phyloP scores from a whole-genome alignment of 2,329 filamentous ascomycete genomes.

The Aspergillus sp. region DNA sequence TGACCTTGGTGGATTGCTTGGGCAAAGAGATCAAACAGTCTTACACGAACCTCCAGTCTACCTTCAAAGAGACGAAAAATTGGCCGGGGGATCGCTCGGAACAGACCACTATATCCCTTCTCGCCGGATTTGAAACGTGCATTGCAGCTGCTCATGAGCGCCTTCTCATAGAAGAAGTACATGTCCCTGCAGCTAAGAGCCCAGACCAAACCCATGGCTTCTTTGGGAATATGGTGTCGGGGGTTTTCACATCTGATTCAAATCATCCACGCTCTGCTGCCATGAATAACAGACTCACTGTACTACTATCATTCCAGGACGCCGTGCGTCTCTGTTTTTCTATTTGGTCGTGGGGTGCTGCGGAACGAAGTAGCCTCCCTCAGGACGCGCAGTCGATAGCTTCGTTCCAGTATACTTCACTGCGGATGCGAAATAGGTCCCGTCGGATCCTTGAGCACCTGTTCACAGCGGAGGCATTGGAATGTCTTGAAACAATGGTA shows the following conservation, averaged over 20 bases:
- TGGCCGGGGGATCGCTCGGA: conserved; percentile 54
- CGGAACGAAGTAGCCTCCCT: conserved; percentile 37
- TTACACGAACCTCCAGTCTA: conserved; percentile 66
- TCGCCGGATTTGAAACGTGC: conserved; percentile 92
- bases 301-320: conserved; percentile 95
- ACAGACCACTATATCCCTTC: conserved; percentile 67
- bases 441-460: conserved; percentile 87
- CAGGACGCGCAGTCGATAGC: conserved; percentile 70
- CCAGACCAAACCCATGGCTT: conserved; percentile 83
- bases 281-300: conserved; percentile 91
- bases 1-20: conserved; percentile 87
- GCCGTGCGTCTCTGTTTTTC: conserved; percentile 87
- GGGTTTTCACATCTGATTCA: conserved; percentile 78
- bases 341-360: conserved; percentile 91
- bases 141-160: conserved; percentile 84
- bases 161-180: conserved; percentile 72
- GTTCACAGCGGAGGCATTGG: conserved; percentile 86
- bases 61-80: conserved; percentile 41
- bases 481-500: conserved; percentile 88
- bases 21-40: conserved; percentile 73
- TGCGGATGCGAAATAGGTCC: conserved; percentile 87
- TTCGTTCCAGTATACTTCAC: conserved; percentile 86
- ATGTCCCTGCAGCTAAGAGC: conserved; percentile 67
- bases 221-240: conserved; percentile 92
- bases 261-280: conserved; percentile 76